Conservation (phyloP, 306 rosid genomes). For the Datisca glomerata region DNA sequence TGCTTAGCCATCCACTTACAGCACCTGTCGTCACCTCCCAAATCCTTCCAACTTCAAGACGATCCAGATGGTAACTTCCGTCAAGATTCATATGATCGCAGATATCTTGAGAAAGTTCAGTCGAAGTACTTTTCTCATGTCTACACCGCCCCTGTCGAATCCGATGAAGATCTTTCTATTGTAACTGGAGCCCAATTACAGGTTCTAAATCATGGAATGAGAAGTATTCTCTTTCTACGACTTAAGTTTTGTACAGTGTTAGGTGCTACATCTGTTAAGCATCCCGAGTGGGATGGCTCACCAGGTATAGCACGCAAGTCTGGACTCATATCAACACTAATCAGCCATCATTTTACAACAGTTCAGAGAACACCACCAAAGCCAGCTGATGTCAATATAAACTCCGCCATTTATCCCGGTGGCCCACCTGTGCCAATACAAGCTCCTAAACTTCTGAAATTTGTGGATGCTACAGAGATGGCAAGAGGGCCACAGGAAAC, state of each 20-base stretch:
- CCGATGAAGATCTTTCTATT: constrained; percentile 67
- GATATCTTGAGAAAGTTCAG: constrained; percentile 82
- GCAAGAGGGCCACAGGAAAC: constrained; percentile 84
- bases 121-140: constrained; percentile 98
- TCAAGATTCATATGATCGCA: constrained; percentile 45
- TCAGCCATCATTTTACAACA: constrained; percentile 84
- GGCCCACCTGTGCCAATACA: constrained; percentile 95
- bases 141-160: constrained; percentile 87
- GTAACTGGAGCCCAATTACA: constrained; percentile 92
- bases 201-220: constrained; percentile 77
- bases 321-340: constrained; percentile 87
- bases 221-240: constrained; percentile 65
- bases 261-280: constrained; percentile 56
- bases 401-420: constrained; percentile 87
- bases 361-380: constrained; percentile 80
- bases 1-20: constrained; percentile 89
- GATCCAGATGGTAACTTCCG: constrained; percentile 52
- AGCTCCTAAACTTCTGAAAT: constrained; percentile 78
- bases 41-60: constrained; percentile 67
- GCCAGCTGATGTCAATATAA: constrained; percentile 88
- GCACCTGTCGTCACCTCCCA: constrained; percentile 87
- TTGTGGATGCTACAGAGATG: constrained; percentile 92
- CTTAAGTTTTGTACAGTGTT: constrained; percentile 62
- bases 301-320: constrained; percentile 81
- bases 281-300: constrained; percentile 90